Evolutionary conservation across 371 early-diverging fungal genomes (phyloP).

Genomic region (Circinella minor): DNA sequence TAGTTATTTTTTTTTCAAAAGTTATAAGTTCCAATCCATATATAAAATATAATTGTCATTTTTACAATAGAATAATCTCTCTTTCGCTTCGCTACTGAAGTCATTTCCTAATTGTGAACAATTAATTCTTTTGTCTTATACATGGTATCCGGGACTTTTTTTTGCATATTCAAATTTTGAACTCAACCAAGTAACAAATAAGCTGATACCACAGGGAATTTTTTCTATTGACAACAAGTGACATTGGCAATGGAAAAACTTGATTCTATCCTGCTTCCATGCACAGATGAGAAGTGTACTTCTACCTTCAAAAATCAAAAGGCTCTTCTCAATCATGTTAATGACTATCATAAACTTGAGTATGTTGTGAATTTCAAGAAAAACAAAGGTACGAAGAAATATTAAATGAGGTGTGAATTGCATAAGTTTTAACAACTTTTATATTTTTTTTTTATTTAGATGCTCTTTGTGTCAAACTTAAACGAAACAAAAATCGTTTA

Average conservation of each 20-base stretch:
- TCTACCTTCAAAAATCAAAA: conserved; percentile 1
- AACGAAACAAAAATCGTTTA: conserved; percentile 3
- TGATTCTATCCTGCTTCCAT: background rate
- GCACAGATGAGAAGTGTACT: conserved; percentile 1
- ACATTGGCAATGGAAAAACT: background rate
- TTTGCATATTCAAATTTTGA: too few relatives aligned
- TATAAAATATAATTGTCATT: too few relatives aligned
- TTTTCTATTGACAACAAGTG: too few relatives aligned
- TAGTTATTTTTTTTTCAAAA: too few relatives aligned
- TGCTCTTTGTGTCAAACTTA: background rate
- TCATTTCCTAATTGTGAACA: too few relatives aligned
- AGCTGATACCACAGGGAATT: too few relatives aligned
- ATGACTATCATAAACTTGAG: conserved; percentile 10
- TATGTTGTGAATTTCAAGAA: background rate
- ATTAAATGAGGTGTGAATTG: background rate
- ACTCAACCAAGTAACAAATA: too few relatives aligned
- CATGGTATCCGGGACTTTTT: too few relatives aligned
- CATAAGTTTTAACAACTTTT: conserved; percentile 1
- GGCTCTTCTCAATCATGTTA: conserved; percentile 4
- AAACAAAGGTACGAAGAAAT: conserved; percentile 6
- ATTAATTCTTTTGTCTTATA: too few relatives aligned
- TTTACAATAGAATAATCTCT: too few relatives aligned
- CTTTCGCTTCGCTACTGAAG: too few relatives aligned
- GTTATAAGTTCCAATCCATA: too few relatives aligned
- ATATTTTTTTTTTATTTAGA: conserved; percentile 4